Evolutionary conservation across 768 basidiomycete species (phyloP), one percentile per base, ranked within the genome.

Genomic region (Leucocoprinus sp.): DNA sequence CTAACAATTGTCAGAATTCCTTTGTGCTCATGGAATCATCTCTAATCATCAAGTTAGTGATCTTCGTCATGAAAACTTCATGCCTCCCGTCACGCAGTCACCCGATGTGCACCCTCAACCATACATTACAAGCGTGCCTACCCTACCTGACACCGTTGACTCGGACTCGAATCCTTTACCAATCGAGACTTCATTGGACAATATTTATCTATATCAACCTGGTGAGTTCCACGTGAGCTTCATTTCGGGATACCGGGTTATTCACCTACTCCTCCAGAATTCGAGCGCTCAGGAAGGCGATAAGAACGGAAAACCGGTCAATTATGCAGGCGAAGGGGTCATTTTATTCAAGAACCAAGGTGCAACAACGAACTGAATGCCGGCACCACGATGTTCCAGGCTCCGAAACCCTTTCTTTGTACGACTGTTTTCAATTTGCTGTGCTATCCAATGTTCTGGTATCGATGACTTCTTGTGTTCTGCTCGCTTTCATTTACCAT

Each of bases 11-110:
- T 23, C 45, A 76, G 78, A 72, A 31, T 78, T 75, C 47, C 56
- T 78, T 38, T 63, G 68, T 50, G 55, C 68, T 22, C 76, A 78
- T 57, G 74, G 76, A 2, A 79, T 80, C 35, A 64, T 71, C 50
- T n/a, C n/a, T n/a, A n/a, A n/a, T n/a, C n/a, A n/a, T n/a, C n/a
- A n/a, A n/a, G n/a, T n/a, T n/a, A n/a, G n/a, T n/a, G n/a, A n/a
- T n/a, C n/a, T n/a, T n/a, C n/a, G n/a, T n/a, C n/a, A n/a, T n/a
- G 51, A 65, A 0, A 63, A 68, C 37, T 53, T 54, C 19, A 49
- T 45, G n/a, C 52, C 47, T 5, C 51, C 53, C 18, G 26, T 59
- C 1, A 37, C 55, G 15, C 51, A 37, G 9, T 49, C 54, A 26
- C 50, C 51, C 9, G 56, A 43, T 27, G 59, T 57, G 35, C 45